A percentile compares a stretch with the other conserved stretches of the same genome.
phyloP scores from a whole-genome alignment of 345 rosid species.

The Gossypium australe region DNA sequence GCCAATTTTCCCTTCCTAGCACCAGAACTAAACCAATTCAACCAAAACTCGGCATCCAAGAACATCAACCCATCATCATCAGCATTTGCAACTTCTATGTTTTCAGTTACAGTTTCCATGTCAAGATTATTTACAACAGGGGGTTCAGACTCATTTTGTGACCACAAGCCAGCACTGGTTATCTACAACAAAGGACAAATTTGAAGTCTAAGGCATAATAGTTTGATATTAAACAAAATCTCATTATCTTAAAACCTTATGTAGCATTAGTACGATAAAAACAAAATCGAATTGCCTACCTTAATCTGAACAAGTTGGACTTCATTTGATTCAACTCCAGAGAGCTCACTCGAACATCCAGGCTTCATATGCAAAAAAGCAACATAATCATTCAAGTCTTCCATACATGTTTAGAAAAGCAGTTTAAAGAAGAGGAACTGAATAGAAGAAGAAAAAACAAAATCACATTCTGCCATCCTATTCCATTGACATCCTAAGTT shows the following conservation, averaged over 20 bases:
- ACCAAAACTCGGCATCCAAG: slow-evolving; percentile 45
- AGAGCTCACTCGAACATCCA: slow-evolving; percentile 87
- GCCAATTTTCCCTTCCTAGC: slow-evolving; percentile 41
- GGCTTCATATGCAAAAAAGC: slow-evolving; percentile 48
- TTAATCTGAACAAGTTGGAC: slow-evolving; percentile 77
- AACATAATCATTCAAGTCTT: slow-evolving; percentile 1
- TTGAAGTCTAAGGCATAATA: slow-evolving; percentile 3
- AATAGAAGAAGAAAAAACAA: neutral
- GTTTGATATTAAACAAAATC: neutral
- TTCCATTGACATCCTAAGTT: neutral
- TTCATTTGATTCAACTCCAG: slow-evolving; percentile 50
- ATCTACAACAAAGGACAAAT: slow-evolving; percentile 49
- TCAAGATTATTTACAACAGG: slow-evolving; percentile 31
- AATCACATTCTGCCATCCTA: neutral
- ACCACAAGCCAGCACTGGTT: slow-evolving; percentile 92
- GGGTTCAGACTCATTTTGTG: slow-evolving; percentile 47
- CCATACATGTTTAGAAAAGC: neutral
- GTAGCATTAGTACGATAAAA: neutral
- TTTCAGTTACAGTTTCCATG: slow-evolving; percentile 28
- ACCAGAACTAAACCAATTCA: slow-evolving; percentile 44
- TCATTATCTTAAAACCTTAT: neutral
- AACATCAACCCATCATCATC: slow-evolving; percentile 43
- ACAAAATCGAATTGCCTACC: slow-evolving; percentile 33
- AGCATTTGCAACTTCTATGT: slow-evolving; percentile 36
- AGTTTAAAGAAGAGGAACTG: neutral